Percentiles rank a stretch among this genome's conserved stretches.
These are phyloP conservation scores for Candida krabiensis DNA, from an alignment of 805 yeast species.

Conservation along the genomic window DNA sequence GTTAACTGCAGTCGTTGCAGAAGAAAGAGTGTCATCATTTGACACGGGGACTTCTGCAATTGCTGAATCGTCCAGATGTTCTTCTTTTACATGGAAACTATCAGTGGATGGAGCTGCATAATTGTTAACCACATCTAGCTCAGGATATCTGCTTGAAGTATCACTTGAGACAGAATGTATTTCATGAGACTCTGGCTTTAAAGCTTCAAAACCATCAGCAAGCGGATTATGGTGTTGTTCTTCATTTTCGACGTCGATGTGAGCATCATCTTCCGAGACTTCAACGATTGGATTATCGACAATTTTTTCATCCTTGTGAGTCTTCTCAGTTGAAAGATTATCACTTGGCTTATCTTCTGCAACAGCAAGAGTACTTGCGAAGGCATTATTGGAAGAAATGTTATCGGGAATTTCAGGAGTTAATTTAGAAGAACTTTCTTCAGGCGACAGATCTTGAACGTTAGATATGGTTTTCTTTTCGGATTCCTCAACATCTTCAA, in stretches of 20 bases:
- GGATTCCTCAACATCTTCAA: constrained; percentile 11
- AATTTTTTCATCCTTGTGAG: no score
- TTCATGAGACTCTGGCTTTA: constrained; percentile 1
- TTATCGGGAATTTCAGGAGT: no score
- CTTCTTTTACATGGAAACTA: background rate
- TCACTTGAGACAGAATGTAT: constrained; percentile 7
- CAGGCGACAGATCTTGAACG: background rate
- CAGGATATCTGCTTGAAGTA: constrained; percentile 16
- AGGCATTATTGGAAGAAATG: no score
- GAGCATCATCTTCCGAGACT: no score
- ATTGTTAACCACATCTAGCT: constrained; percentile 11
- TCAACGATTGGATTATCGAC: no score
- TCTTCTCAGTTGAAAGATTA: no score
- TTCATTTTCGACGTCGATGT: constrained; percentile 7
- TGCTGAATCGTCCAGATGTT: background rate
- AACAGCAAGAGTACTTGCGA: no score
- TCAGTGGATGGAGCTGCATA: constrained; percentile 9
- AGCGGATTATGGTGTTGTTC: background rate
- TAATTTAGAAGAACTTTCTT: background rate
- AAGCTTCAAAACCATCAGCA: no score
- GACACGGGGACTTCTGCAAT: background rate
- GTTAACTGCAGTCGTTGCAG: constrained; percentile 12
- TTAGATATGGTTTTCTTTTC: background rate
- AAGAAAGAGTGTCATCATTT: constrained; percentile 9
- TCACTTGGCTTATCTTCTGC: no score